phyloP scores from a whole-genome alignment of 768 basidiomycete species.

The Gautieria morchelliformis region DNA sequence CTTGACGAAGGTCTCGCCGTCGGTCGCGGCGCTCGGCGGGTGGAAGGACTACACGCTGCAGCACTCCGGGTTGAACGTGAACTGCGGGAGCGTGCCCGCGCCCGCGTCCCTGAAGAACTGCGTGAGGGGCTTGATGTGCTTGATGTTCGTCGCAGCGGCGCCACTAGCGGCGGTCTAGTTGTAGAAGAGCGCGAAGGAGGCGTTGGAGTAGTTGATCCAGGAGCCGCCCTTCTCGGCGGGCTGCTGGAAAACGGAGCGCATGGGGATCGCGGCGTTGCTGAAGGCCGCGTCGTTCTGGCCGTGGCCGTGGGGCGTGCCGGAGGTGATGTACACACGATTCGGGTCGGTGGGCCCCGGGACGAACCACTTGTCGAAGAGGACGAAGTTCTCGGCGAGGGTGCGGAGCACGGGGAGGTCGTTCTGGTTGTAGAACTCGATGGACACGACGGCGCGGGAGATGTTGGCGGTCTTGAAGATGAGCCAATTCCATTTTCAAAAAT shows the following conservation, averaged over 20 bases:
- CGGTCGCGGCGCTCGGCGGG: not conserved
- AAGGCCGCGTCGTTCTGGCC: slow-evolving; percentile 21
- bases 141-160: slow-evolving; percentile 11
- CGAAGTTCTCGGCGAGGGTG: slow-evolving; percentile 18
- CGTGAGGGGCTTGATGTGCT: slow-evolving; percentile 18
- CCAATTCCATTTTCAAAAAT: no score
- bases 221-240: slow-evolving; percentile 16
- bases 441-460: slow-evolving; percentile 16
- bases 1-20: no score
- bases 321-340: slow-evolving; percentile 20
- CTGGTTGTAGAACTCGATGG: slow-evolving; percentile 19
- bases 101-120: slow-evolving; percentile 22
- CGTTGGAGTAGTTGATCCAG: slow-evolving; percentile 22
- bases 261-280: slow-evolving; percentile 12
- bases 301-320: slow-evolving; percentile 23
- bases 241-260: slow-evolving; percentile 21
- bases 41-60: slow-evolving; percentile 14
- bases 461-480: slow-evolving; percentile 13
- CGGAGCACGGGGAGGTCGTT: slow-evolving; percentile 17
- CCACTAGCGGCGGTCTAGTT: slow-evolving; percentile 15
- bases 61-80: slow-evolving; percentile 23
- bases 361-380: slow-evolving; percentile 26
- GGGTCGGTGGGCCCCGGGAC: slow-evolving; percentile 25
- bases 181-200: slow-evolving; percentile 19
- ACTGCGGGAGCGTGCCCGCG: slow-evolving; percentile 18